Conservation (phyloP, 495 filamentous ascomycete genomes). For the Penicillium bovifimosum region DNA sequence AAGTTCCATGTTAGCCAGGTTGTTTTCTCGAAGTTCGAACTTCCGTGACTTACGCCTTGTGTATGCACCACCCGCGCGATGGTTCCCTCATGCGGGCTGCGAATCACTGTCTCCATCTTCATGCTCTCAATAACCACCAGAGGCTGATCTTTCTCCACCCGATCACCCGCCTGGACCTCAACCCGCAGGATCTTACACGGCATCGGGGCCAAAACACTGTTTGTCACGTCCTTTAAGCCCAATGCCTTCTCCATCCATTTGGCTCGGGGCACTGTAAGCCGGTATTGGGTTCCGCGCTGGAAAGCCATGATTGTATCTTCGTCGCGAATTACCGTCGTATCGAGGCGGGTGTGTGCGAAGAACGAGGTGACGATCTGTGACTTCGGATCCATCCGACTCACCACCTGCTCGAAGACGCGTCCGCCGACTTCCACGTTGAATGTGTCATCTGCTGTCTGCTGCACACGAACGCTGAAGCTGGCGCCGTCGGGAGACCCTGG, state of each 20-base stretch:
- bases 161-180: conserved; percentile 72
- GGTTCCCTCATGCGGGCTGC: conserved; percentile 76
- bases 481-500: conserved; percentile 25
- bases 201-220: conserved; percentile 88
- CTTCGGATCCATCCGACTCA: conserved; percentile 33
- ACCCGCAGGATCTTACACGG: conserved; percentile 89
- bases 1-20: conserved; percentile 26
- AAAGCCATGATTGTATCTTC: conserved; percentile 71
- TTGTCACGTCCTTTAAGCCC: conserved; percentile 71
- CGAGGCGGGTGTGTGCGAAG: conserved; percentile 74
- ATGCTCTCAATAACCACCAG: conserved; percentile 97
- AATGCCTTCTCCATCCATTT: conserved; percentile 82
- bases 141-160: conserved; percentile 77
- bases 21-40: not conserved
- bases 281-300: conserved; percentile 74
- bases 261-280: conserved; percentile 60
- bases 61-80: conserved; percentile 79
- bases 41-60: conserved; percentile 65
- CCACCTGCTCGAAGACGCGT: conserved; percentile 40
- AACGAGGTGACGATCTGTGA: conserved; percentile 46
- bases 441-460: conserved; percentile 53
- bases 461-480: conserved; percentile 59
- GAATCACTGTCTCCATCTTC: conserved; percentile 99
- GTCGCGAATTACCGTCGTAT: conserved; percentile 69
- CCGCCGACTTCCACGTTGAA: conserved; percentile 64